Conservation (phyloP, 345 rosid genomes). For the Citrus hindsii region DNA sequence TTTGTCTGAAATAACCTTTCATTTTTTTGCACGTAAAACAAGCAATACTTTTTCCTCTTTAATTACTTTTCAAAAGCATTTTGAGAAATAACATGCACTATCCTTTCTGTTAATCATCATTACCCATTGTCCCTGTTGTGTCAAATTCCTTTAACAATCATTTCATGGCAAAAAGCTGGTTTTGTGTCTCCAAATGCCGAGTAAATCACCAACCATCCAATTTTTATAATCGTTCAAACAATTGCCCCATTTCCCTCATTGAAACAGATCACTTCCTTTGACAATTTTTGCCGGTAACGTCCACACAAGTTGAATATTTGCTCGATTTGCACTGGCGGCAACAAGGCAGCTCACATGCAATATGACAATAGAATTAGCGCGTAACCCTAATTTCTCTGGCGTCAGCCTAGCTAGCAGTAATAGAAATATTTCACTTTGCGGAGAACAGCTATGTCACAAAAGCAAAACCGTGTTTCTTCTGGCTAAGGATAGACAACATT, state of each 20-base stretch:
- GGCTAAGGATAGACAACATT: not conserved
- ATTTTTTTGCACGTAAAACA: not conserved
- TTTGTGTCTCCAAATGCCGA: not conserved
- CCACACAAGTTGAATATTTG: not conserved
- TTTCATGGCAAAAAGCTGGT: not conserved
- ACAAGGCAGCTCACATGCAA: not conserved
- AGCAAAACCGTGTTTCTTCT: slow-evolving; percentile 4
- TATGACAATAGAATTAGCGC: not conserved
- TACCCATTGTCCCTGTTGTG: not conserved
- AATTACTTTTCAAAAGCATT: not conserved
- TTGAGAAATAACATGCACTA: not conserved
- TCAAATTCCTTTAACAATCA: not conserved
- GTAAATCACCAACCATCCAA: not conserved
- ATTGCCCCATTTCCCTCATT: not conserved
- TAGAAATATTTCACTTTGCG: not conserved
- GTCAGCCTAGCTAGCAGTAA: not conserved
- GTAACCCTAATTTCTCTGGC: not conserved
- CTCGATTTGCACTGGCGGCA: not conserved
- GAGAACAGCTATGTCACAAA: slow-evolving; percentile 3
- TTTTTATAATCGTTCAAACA: too few species aligned
- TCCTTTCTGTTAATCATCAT: slow-evolving; percentile 2
- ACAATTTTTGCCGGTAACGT: not conserved
- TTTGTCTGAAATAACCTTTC: not conserved
- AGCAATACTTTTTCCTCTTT: not conserved
- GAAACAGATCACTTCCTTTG: not conserved